Base-by-base conservation (phyloP, 805 yeast genomes). In the Komagataella kurtzmanii region DNA sequence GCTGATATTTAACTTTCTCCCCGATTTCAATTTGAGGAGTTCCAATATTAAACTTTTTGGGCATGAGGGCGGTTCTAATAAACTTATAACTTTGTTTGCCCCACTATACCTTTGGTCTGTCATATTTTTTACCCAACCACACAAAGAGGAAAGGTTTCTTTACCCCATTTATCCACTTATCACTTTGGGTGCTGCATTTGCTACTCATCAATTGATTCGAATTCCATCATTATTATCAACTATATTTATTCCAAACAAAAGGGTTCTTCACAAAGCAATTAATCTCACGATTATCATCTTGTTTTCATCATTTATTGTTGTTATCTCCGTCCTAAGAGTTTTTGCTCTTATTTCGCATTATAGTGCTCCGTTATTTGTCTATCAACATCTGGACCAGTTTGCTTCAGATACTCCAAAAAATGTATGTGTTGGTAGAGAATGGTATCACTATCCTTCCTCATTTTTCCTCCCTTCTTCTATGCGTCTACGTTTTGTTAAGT, bases 401-500 rank as follows among this genome's bases (percentile, higher is more conserved):
- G 49, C 23, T 19, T 7, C 17, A 3, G 21, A 55, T 2, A 18
- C 57, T 2, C 54, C 57, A 0, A 53, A 60, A 6, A 58, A 59
- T 3, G 83, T 91, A 0, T 91, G 98, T 65, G 74, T 85, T n/a
- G 97, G 97, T 2, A 76, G 96, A 53, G 97, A 91, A 67, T 90
- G 97, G 97, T 88, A 88, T 61, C 85, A 91, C 61, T 90, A 71
- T 65, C 97, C 98, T 7, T 81, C 86, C 1, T 89, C 97, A 0
- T 86, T 89, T 62, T 88, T 90, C 61, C 68, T 91, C 21, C 82
- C 86, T 3, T 74, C 77, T 3, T 70, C 78, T 53, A 74, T 74
- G 58, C 69, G 96, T 56, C 68, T 88, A 21, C 71, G 71, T 58
- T 91, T 88, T 64, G 79, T 86, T 7, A 69, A 73, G 52, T 81